Base-by-base conservation (phyloP, 2,329 filamentous ascomycete species). In the Exserohilum turcica region DNA sequence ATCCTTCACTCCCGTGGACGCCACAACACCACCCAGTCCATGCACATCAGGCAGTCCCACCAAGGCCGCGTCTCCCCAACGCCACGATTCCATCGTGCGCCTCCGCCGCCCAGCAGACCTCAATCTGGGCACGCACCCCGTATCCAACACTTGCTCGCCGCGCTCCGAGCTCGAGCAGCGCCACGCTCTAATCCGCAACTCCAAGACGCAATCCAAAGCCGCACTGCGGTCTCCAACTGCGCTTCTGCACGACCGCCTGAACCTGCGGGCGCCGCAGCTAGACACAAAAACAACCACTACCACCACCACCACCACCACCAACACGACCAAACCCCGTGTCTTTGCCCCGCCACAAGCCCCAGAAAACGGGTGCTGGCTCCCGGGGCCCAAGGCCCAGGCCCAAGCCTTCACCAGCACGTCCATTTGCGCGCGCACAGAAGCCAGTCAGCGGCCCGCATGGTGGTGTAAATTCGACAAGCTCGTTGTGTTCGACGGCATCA, bases 391-490 rank as follows among this genome's bases (percentile, higher is more conserved):
- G 2, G 59, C 52, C 1, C 61, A 65, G 5, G 31, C 59, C 29
- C 56, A 50, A 7, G 57, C 64, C 0, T 71, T 73, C 35, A 61
- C 56, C 2, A 69, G 70, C 38, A 58, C 61, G 7, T 64, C 61
- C 1, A 63, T 73, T 0, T 61, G 70, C 13, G 70, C 68, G 6
- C 48, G 57, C 5, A 73, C 69, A 2, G 64, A 67, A 33, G 46
- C 56, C 4, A 43, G 43, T 2, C 42, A 54, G 5, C 54, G 65
- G 2, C 67, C 71, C 1, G 65, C 68, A 4, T 73, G 71, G 71
- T 73, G 71, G 71, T 73, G 71, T 45, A 72, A 72, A 39, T 59
- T 66, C 29, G 71, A 74, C 36, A 68, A 66, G 43, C 57, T 74
- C 2, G 70, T 72, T 4, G 61, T 74, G 0, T 73, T 73, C 16